These are phyloP conservation scores for Tephrocybe sp. DNA, from an alignment of 768 basidiomycete genomes.

Conservation along the genomic window DNA sequence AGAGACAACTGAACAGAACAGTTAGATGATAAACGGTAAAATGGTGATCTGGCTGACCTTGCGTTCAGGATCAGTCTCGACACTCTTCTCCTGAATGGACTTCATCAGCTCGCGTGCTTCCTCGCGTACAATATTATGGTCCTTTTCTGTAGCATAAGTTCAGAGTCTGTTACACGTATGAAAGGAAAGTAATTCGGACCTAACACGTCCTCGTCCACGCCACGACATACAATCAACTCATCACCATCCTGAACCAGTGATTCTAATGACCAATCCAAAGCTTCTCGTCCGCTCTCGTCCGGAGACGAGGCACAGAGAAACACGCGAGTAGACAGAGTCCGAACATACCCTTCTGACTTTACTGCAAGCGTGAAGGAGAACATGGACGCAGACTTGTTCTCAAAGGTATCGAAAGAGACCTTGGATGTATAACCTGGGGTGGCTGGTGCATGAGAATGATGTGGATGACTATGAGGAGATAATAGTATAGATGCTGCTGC, in stretches of 20 bases:
- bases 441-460: slow-evolving; percentile 14
- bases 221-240: slow-evolving; percentile 88
- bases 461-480: slow-evolving; percentile 13
- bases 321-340: slow-evolving; percentile 75
- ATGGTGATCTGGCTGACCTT: slow-evolving; percentile 47
- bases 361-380: slow-evolving; percentile 86
- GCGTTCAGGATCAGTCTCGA: slow-evolving; percentile 72
- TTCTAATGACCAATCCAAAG: slow-evolving; percentile 91
- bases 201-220: slow-evolving; percentile 83
- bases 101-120: slow-evolving; percentile 84
- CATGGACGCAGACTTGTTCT: slow-evolving; percentile 77
- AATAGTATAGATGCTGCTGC: slow-evolving; percentile 10
- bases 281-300: slow-evolving; percentile 85
- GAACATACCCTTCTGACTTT: slow-evolving; percentile 77
- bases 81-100: slow-evolving; percentile 75
- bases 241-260: slow-evolving; percentile 84
- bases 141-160: slow-evolving; percentile 50
- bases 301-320: slow-evolving; percentile 87
- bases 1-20: slow-evolving; percentile 64
- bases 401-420: slow-evolving; percentile 87
- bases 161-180: neutral
- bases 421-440: slow-evolving; percentile 53
- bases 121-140: slow-evolving; percentile 73
- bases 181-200: slow-evolving; percentile 29
- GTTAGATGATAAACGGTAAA: neutral